A percentile compares a stretch with the other conserved stretches of the same genome.
These are phyloP conservation scores for Eucalyptus albens DNA, from an alignment of 345 rosid species.

Conservation along the genomic window DNA sequence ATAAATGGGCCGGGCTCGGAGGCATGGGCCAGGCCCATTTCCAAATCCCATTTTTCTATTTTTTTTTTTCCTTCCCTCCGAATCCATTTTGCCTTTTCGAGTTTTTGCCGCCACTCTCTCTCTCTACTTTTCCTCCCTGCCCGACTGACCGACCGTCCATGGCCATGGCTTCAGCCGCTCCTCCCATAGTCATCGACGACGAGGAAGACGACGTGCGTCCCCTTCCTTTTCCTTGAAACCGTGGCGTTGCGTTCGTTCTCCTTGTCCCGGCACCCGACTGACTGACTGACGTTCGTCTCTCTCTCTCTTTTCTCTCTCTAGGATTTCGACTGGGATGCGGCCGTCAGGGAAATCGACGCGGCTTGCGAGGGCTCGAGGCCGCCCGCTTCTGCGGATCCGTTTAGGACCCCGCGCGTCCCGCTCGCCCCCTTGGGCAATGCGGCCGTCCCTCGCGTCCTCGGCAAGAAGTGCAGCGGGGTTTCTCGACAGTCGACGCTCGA, in stretches of 20 bases:
- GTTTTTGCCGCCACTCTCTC: constrained; percentile 24
- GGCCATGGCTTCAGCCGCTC: constrained; percentile 20
- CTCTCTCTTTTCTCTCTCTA: neutral
- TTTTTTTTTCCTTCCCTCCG: neutral
- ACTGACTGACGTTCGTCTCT: neutral
- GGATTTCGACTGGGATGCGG: constrained; percentile 97
- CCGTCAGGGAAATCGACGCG: constrained; percentile 71
- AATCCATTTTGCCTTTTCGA: neutral
- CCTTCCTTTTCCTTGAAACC: neutral
- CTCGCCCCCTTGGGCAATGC: neutral
- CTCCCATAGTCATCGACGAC: constrained; percentile 18
- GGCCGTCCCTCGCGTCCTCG: neutral
- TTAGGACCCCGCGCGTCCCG: neutral
- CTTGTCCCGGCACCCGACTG: neutral
- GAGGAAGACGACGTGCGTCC: constrained; percentile 32
- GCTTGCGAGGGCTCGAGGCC: constrained; percentile 31
- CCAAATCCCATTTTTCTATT: neutral
- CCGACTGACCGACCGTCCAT: neutral
- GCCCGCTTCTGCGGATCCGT: constrained; percentile 17
- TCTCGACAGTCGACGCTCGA: constrained; percentile 69
- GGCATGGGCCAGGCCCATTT: neutral
- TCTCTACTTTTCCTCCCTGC: neutral
- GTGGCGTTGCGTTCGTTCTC: neutral
- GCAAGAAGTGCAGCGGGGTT: constrained; percentile 2
- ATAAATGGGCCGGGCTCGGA: neutral